These are phyloP conservation scores for Aspergillus asperescens DNA, from an alignment of 495 filamentous ascomycete genomes.

Conservation along the genomic window DNA sequence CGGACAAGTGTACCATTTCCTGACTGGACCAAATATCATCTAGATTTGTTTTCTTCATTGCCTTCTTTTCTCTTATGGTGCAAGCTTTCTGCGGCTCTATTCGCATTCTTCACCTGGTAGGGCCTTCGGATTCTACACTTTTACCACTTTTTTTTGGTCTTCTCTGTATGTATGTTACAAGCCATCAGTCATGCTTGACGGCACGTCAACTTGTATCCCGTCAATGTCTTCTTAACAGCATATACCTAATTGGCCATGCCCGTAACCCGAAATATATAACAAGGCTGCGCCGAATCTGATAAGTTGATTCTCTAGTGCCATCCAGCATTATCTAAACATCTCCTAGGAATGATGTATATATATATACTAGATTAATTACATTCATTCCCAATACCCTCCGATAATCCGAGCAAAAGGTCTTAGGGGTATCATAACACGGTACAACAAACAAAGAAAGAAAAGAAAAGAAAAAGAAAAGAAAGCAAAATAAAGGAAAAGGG, in stretches of 20 bases:
- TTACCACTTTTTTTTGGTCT: not conserved
- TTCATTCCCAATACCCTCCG: not conserved
- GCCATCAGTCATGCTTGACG: not conserved
- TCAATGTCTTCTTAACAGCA: not conserved
- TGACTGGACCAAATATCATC: not conserved
- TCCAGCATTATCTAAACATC: no score
- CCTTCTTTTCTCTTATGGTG: slow-evolving; percentile 2
- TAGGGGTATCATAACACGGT: not conserved
- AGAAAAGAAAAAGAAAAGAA: not conserved
- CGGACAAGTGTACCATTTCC: not conserved
- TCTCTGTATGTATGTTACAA: not conserved
- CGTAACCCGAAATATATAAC: no score
- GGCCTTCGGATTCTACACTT: slow-evolving; percentile 1
- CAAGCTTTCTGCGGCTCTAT: not conserved
- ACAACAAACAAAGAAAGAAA: not conserved
- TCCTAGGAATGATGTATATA: no score
- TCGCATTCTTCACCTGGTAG: slow-evolving; percentile 15
- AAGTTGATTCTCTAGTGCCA: no score
- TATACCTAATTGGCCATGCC: not conserved
- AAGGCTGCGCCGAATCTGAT: no score
- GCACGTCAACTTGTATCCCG: not conserved
- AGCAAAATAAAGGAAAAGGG: no score
- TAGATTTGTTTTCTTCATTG: slow-evolving; percentile 9
- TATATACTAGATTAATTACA: not conserved
- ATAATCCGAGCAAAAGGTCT: not conserved